These are phyloP conservation scores for Globisporangium solare DNA, from an alignment of 352 stramenopile genomes.

Conservation along the genomic window DNA sequence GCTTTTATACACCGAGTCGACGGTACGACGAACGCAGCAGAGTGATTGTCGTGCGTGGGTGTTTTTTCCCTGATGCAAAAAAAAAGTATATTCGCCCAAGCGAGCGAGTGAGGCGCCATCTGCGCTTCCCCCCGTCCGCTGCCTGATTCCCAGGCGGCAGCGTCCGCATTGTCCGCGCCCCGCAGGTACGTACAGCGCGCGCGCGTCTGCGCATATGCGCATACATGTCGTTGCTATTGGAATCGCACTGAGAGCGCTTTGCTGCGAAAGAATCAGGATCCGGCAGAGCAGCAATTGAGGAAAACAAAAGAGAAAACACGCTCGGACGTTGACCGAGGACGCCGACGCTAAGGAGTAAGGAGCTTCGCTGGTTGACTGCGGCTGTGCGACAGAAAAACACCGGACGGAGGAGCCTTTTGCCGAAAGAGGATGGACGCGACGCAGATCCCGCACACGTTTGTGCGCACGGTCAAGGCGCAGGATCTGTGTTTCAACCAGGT, in stretches of 20 bases:
- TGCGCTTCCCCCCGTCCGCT: background rate
- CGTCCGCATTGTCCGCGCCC: background rate
- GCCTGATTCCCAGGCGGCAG: conserved; percentile 1
- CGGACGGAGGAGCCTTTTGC: no score
- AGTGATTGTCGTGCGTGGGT: conserved; percentile 1
- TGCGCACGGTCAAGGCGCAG: conserved; percentile 77
- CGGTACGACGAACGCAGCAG: background rate
- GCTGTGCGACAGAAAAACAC: no score
- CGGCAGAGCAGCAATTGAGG: no score
- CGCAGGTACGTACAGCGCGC: background rate
- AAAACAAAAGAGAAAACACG: no score
- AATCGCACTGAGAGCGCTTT: no score
- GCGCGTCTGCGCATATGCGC: no score
- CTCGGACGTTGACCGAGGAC: no score
- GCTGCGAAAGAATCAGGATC: no score
- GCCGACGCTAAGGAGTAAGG: background rate
- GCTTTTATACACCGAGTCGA: conserved; percentile 3
- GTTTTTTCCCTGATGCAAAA: background rate
- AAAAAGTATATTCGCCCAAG: background rate
- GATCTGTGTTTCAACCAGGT: conserved; percentile 77
- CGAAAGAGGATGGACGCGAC: conserved; percentile 27
- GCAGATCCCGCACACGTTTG: conserved; percentile 74
- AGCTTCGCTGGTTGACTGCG: background rate
- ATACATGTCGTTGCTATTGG: no score
- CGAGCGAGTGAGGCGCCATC: background rate